phyloP scores from a whole-genome alignment of 2,329 filamentous ascomycete species.

The Phyllosticta capitalensis region DNA sequence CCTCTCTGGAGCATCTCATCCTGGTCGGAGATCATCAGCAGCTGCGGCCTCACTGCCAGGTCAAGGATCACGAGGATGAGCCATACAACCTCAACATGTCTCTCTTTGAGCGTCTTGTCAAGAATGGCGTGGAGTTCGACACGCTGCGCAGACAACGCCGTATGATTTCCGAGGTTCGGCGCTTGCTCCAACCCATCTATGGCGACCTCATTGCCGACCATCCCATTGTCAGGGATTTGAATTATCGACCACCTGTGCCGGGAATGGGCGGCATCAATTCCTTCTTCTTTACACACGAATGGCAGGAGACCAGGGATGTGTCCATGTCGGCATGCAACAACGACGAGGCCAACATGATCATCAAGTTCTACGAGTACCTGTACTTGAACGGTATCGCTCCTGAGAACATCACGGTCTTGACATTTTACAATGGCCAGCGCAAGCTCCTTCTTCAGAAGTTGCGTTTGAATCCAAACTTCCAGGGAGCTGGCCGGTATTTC shows the following conservation, averaged over 20 bases:
- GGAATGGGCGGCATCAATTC: constrained; percentile 54
- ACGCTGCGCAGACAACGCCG: constrained; percentile 60
- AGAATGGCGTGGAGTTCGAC: constrained; percentile 52
- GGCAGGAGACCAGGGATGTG: constrained; percentile 54
- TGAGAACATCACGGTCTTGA: constrained; percentile 64
- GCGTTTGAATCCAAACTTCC: constrained; percentile 33
- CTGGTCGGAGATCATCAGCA: constrained; percentile 76
- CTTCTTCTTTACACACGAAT: constrained; percentile 56
- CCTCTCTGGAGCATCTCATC: constrained; percentile 54
- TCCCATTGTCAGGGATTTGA: constrained; percentile 37
- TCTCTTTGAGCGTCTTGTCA: constrained; percentile 70
- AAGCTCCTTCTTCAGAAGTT: constrained; percentile 50
- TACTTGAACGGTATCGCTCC: constrained; percentile 53
- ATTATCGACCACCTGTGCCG: constrained; percentile 42
- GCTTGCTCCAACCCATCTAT: constrained; percentile 54
- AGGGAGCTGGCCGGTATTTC: constrained; percentile 26
- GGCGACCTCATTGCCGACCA: constrained; percentile 48
- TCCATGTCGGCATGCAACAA: constrained; percentile 60
- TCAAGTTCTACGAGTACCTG: constrained; percentile 62
- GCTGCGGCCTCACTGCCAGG: constrained; percentile 58
- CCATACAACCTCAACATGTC: constrained; percentile 64
- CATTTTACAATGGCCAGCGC: constrained; percentile 80
- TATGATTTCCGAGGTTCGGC: constrained; percentile 61
- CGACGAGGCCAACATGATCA: constrained; percentile 67
- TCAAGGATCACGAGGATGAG: constrained; percentile 46